phyloP scores from a whole-genome alignment of 1,284 basidiomycete genomes.

The Inonotus hispidus region DNA sequence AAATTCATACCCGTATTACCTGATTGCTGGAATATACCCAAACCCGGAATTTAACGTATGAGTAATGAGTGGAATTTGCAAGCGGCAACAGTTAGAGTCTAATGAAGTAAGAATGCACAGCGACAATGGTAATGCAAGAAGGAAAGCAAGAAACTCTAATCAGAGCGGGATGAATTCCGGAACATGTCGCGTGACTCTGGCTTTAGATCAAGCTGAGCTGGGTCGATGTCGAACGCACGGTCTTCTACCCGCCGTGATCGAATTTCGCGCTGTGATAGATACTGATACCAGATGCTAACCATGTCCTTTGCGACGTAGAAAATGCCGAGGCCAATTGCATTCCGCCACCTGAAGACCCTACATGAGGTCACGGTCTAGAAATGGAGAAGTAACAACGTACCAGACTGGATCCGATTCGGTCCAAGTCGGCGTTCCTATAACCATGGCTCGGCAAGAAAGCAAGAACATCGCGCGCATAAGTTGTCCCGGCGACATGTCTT shows the following conservation, averaged over 20 bases:
- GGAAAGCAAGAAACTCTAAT: background rate
- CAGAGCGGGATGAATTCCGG: background rate
- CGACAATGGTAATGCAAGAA: background rate
- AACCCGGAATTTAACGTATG: background rate
- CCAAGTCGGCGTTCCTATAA: conserved; percentile 55
- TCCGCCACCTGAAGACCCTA: conserved; percentile 54
- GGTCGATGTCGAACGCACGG: conserved; percentile 61
- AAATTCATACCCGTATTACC: conserved; percentile 4
- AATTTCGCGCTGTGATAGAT: conserved; percentile 62
- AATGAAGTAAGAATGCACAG: background rate
- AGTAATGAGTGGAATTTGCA: background rate
- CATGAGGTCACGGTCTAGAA: background rate
- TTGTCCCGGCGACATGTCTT: conserved; percentile 18
- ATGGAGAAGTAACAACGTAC: conserved; percentile 30
- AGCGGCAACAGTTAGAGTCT: background rate
- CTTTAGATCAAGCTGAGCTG: conserved; percentile 48
- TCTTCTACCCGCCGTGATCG: conserved; percentile 60
- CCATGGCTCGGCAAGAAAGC: conserved; percentile 41
- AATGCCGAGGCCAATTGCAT: conserved; percentile 60
- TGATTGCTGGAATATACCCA: background rate
- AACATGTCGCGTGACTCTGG: conserved; percentile 4
- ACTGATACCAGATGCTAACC: conserved; percentile 58
- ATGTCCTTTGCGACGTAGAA: conserved; percentile 59
- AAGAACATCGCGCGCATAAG: conserved; percentile 31
- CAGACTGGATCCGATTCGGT: conserved; percentile 67